phyloP scores from a whole-genome alignment of 768 basidiomycete species.

The Omphalotus guepiniiformis region DNA sequence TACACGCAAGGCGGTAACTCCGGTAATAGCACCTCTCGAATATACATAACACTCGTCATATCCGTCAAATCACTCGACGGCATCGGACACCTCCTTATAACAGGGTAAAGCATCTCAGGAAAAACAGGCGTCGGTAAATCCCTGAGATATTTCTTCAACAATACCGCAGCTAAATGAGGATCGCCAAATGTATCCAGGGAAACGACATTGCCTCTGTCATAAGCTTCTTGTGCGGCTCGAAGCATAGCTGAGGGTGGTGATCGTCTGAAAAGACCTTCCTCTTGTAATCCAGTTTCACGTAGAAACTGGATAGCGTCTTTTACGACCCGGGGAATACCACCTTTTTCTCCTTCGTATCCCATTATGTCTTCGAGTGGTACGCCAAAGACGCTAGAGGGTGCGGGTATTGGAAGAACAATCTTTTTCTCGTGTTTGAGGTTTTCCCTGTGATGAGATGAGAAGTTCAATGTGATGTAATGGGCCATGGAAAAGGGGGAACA shows the following conservation, averaged over 20 bases:
- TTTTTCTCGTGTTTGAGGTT: conserved; percentile 71
- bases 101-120: conserved; percentile 60
- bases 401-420: conserved; percentile 61
- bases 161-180: conserved; percentile 77
- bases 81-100: conserved; percentile 64
- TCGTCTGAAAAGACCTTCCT: conserved; percentile 81
- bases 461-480: not conserved
- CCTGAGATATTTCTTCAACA: conserved; percentile 81
- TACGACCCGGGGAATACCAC: conserved; percentile 76
- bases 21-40: conserved; percentile 65
- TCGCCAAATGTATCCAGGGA: conserved; percentile 73
- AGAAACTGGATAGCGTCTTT: conserved; percentile 72
- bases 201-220: conserved; percentile 81
- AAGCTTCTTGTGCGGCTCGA: conserved; percentile 75
- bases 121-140: conserved; percentile 81
- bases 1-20: conserved; percentile 67
- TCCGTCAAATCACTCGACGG: conserved; percentile 50
- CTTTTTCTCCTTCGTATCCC: conserved; percentile 81
- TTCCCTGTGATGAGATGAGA: conserved; percentile 44
- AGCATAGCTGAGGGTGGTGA: conserved; percentile 70
- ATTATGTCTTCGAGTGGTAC: conserved; percentile 80
- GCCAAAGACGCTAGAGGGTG: conserved; percentile 66
- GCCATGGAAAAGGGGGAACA: conserved; percentile 21
- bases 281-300: conserved; percentile 61
- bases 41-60: conserved; percentile 55